These are phyloP conservation scores for Rhynchosporium secalis DNA, from an alignment of 2,329 filamentous ascomycete genomes.

Conservation along the genomic window DNA sequence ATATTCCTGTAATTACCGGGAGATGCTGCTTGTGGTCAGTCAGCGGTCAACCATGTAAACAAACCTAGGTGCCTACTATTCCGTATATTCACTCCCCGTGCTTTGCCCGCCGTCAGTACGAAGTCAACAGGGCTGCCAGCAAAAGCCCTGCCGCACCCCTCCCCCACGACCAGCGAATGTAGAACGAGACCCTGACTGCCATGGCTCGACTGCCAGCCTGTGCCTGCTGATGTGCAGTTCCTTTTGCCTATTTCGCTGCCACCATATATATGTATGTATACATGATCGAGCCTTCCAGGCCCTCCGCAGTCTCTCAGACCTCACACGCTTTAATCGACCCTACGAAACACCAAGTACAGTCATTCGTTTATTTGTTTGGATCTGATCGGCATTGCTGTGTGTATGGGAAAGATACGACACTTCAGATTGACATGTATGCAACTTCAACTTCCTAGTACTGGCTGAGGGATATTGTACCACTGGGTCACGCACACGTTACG, in stretches of 20 bases:
- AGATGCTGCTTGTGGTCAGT: background rate
- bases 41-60: background rate
- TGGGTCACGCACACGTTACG: background rate
- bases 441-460: conserved; percentile 7
- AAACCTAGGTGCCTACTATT: background rate
- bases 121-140: conserved; percentile 1
- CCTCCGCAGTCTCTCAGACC: conserved; percentile 8
- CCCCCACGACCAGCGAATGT: background rate
- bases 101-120: background rate
- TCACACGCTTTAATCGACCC: background rate
- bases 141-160: conserved; percentile 15
- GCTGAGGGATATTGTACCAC: background rate
- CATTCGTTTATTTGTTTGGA: conserved; percentile 35
- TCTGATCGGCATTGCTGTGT: background rate
- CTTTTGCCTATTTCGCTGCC: conserved; percentile 15
- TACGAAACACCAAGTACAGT: conserved; percentile 34
- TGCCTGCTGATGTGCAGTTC: conserved; percentile 10
- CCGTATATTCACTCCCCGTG: too few species aligned
- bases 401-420: conserved; percentile 5
- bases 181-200: background rate
- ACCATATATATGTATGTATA: background rate
- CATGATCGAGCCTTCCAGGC: conserved; percentile 10
- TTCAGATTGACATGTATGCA: background rate
- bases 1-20: background rate
- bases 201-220: background rate